Conservation (phyloP, 2,329 filamentous ascomycete species). For the Colletotrichum shisoi region DNA sequence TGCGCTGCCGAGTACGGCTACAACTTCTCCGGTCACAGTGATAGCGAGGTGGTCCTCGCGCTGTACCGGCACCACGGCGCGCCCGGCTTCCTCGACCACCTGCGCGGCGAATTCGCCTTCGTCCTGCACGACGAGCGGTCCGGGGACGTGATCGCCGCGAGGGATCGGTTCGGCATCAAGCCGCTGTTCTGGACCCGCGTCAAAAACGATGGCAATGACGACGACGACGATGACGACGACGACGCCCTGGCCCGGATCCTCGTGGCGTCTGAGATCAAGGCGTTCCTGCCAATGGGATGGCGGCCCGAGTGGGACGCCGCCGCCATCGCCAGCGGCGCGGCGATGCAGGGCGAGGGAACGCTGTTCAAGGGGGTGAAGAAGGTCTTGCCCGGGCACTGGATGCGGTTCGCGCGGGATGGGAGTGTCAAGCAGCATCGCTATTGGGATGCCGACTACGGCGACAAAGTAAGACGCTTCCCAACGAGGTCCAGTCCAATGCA, state of each 20-base stretch:
- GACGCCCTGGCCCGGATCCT: conserved; percentile 48
- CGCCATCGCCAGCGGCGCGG: conserved; percentile 53
- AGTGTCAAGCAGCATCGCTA: conserved; percentile 51
- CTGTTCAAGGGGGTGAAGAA: conserved; percentile 58
- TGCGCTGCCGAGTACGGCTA: conserved; percentile 50
- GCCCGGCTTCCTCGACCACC: conserved; percentile 47
- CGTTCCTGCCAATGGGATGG: conserved; percentile 60
- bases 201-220: neutral
- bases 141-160: conserved; percentile 52
- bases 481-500: neutral
- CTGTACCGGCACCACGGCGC: conserved; percentile 59
- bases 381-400: conserved; percentile 55
- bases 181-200: conserved; percentile 58
- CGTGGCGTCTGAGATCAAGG: conserved; percentile 62
- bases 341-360: conserved; percentile 57
- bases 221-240: neutral
- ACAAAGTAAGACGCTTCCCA: conserved; percentile 53
- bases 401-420: conserved; percentile 50
- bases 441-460: conserved; percentile 61
- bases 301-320: conserved; percentile 61
- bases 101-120: conserved; percentile 64
- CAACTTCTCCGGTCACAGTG: conserved; percentile 55
- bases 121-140: conserved; percentile 57
- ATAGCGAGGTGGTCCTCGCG: conserved; percentile 62
- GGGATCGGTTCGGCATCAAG: conserved; percentile 65